Conservation (phyloP, 1,284 basidiomycete genomes). For the Peniophora sp. region DNA sequence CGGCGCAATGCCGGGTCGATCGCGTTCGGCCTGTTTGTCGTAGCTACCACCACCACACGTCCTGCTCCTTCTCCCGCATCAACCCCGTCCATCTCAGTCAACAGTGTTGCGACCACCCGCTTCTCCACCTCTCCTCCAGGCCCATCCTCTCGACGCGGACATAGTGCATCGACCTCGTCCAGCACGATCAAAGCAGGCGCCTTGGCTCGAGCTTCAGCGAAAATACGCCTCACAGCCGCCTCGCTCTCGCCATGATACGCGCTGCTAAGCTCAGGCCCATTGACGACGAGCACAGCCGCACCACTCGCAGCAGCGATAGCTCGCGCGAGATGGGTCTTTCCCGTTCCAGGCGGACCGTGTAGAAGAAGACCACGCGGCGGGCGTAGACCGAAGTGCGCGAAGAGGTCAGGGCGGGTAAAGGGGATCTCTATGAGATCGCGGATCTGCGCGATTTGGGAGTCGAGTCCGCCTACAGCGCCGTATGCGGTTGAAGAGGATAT, state of each 20-base stretch:
- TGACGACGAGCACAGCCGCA: conserved; percentile 81
- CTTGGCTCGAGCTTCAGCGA: conserved; percentile 73
- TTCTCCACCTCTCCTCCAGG: conserved; percentile 92
- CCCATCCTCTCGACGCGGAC: conserved; percentile 83
- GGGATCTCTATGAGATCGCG: conserved; percentile 94
- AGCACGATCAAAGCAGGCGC: conserved; percentile 91
- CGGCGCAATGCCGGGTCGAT: conserved; percentile 93
- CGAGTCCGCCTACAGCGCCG: conserved; percentile 80
- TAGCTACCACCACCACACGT: conserved; percentile 90
- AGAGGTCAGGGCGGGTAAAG: conserved; percentile 83
- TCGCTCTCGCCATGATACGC: conserved; percentile 98
- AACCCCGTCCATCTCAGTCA: conserved; percentile 96
- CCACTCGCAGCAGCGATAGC: conserved; percentile 79
- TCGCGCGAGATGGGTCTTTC: conserved; percentile 89
- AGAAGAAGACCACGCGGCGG: conserved; percentile 87
- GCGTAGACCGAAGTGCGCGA: conserved; percentile 86
- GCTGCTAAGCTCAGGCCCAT: conserved; percentile 91
- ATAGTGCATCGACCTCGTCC: conserved; percentile 95
- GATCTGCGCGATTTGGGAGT: conserved; percentile 84
- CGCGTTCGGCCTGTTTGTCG: conserved; percentile 95
- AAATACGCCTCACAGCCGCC: conserved; percentile 82
- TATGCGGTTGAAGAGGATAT: conserved; percentile 46
- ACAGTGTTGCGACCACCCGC: conserved; percentile 88
- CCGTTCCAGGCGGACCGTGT: conserved; percentile 90
- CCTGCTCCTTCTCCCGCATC: conserved; percentile 41